Evolutionary conservation across 129 eudicot species (phyloP).

Genomic region (Erigeron canadensis): DNA sequence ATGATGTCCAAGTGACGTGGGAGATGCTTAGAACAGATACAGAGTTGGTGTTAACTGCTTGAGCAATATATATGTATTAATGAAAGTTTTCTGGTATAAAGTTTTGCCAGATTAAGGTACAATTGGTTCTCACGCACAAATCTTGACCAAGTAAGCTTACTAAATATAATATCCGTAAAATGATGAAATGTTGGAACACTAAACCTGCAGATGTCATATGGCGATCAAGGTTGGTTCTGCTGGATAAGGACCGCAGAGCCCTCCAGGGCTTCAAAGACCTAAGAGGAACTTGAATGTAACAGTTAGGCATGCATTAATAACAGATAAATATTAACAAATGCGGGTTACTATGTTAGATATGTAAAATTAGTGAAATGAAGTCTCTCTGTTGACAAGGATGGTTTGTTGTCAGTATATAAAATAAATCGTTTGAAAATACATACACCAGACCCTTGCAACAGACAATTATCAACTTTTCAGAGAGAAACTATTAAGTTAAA

Average conservation of each 20-base stretch:
- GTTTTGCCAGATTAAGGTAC: neutral
- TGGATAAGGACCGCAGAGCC: neutral
- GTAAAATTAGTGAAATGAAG: neutral
- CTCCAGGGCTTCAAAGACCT: neutral
- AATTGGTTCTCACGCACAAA: neutral
- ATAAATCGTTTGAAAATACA: neutral
- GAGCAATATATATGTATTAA: neutral
- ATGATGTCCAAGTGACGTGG: slow-evolving; percentile 88
- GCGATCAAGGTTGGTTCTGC: neutral
- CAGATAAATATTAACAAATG: neutral
- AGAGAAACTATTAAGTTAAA: slow-evolving; percentile 3
- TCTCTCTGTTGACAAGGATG: slow-evolving; percentile 3
- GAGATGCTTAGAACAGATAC: slow-evolving; percentile 78
- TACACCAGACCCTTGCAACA: neutral
- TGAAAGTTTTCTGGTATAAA: neutral
- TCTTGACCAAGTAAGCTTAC: neutral
- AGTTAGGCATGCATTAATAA: neutral
- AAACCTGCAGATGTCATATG: neutral
- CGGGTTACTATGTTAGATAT: neutral
- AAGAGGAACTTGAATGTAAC: neutral
- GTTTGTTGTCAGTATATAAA: neutral
- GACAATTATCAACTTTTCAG: slow-evolving; percentile 15
- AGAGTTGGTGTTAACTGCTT: slow-evolving; percentile 30
- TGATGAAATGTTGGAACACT: neutral
- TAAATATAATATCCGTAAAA: neutral